phyloP scores from a whole-genome alignment of 306 rosid genomes.

The Mimosa bimucronata region DNA sequence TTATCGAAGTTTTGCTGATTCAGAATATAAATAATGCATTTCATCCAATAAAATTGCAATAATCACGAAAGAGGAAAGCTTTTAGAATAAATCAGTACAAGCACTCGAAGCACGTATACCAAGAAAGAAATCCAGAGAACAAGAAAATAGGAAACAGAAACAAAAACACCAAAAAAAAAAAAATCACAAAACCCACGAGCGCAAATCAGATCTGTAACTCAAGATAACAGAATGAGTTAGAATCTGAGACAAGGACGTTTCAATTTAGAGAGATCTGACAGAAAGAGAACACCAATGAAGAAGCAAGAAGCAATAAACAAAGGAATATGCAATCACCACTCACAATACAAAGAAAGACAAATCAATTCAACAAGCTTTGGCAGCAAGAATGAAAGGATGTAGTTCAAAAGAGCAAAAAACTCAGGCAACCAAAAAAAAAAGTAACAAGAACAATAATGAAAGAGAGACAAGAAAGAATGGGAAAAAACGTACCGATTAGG shows the following conservation, averaged over 20 bases:
- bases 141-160: neutral
- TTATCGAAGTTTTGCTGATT: constrained; percentile 16
- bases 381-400: neutral
- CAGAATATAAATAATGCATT: constrained; percentile 6
- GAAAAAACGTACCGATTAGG: constrained; percentile 19
- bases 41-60: neutral
- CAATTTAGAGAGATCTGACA: constrained; percentile 24
- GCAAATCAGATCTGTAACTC: constrained; percentile 29
- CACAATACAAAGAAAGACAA: neutral
- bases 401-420: neutral
- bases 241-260: neutral
- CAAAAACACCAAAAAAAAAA: neutral
- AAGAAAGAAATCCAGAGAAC: neutral
- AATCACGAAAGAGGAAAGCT: neutral
- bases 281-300: neutral
- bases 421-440: neutral
- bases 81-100: neutral
- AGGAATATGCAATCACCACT: neutral
- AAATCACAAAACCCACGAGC: neutral
- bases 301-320: neutral
- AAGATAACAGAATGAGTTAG: neutral
- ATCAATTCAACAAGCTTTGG: neutral
- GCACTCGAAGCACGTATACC: neutral
- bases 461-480: neutral
- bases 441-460: neutral